Percentiles rank a stretch among this genome's conserved stretches.
Evolutionary conservation across 306 rosid species (phyloP).

Genomic region (Castanopsis chinensis): DNA sequence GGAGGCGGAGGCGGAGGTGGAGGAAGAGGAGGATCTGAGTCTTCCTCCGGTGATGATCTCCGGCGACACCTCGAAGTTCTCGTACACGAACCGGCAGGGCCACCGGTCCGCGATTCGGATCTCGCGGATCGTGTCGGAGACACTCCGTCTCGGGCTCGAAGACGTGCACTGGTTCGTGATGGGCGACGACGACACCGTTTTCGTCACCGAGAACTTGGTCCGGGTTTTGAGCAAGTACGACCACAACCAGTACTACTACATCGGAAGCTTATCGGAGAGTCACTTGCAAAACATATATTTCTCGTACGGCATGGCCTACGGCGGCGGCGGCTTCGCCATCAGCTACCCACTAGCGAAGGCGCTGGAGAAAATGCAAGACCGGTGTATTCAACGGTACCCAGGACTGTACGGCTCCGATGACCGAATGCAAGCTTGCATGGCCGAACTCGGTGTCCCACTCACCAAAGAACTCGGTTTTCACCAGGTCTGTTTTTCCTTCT

Average conservation of each 20-base stretch:
- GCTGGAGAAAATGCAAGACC: conserved; percentile 67
- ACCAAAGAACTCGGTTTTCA: conserved; percentile 93
- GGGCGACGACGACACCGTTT: conserved; percentile 99
- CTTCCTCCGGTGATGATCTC: conserved; percentile 71
- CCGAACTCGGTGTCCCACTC: conserved; percentile 99
- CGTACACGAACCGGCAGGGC: conserved; percentile 70
- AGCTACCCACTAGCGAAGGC: conserved; percentile 79
- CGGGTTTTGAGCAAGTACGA: conserved; percentile 70
- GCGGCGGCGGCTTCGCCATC: conserved; percentile 94
- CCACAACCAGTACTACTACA: conserved; percentile 70
- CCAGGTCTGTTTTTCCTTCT: conserved; percentile 44
- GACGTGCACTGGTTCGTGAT: conserved; percentile 89
- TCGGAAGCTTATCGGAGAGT: conserved; percentile 86
- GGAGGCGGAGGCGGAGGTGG: conserved; percentile 28
- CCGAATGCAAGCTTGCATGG: conserved; percentile 98
- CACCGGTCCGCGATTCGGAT: conserved; percentile 94
- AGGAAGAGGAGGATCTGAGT: background rate
- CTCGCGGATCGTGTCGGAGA: conserved; percentile 85
- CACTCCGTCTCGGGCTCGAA: conserved; percentile 61
- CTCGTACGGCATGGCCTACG: conserved; percentile 96
- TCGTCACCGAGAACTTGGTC: conserved; percentile 68
- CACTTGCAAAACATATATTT: conserved; percentile 90
- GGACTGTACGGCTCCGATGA: conserved; percentile 95
- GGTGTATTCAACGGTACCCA: conserved; percentile 82
- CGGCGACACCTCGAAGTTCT: conserved; percentile 59